Evolutionary conservation across 148 eudicot genomes (phyloP), one percentile per base, ranked within the genome.

Genomic region (Beta vulgaris): DNA sequence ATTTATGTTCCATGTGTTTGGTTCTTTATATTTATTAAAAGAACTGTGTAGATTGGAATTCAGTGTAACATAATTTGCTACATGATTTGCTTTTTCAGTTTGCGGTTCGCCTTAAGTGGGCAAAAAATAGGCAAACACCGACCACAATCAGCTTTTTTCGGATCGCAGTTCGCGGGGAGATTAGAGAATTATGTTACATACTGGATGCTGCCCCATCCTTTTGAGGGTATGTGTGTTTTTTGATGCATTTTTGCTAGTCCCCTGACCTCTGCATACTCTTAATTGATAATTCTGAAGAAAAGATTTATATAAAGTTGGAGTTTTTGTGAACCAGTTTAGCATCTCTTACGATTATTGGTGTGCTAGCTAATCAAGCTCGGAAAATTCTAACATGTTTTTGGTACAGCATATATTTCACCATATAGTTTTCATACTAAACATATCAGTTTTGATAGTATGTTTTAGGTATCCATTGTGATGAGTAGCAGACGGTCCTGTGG

Each of bases 291-390:
- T 4, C 29, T 32, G 9, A 25, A 57, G 19, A 57, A n/a, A 39
- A 21, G 18, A 31, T 51, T n/a, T n/a, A n/a, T n/a, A n/a, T n/a
- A n/a, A 35, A 29, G 74, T n/a, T 69, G 72, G 55, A 49, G 34
- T 15, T 49, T 48, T 34, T 40, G 29, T 21, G 18, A 29, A 48
- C 40, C 3, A 51, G 44, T 31, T 18, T 23, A 7, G 54, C 60
- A 25, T 39, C 71, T 25, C 49, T n/a, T n/a, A 42, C 19, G 43
- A n/a, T 23, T 26, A 26, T 46, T 12, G 21, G 58, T 55, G 37
- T 31, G 9, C 55, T 51, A 35, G 61, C 31, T 29, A n/a, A 34
- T n/a, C 36, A 31, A 18, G 60, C 23, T 71, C 37, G 13, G n/a
- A 43, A 49, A n/a, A n/a, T n/a, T 44, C 16, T 26, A 43, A 26